These are phyloP conservation scores for Trifolium repens DNA, from an alignment of 306 rosid species.

Conservation along the genomic window DNA sequence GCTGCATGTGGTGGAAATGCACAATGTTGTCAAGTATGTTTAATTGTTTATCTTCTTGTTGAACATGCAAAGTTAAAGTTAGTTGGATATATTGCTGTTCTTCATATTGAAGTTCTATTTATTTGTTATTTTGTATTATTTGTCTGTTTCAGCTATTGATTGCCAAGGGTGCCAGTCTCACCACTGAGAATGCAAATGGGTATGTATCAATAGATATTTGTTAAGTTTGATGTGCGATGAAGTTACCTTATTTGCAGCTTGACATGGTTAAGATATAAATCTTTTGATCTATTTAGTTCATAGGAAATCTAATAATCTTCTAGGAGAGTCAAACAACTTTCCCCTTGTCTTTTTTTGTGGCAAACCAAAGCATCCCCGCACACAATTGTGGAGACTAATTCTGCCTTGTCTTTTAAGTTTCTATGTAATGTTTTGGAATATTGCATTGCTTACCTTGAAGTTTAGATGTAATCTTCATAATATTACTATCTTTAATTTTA, in stretches of 20 bases:
- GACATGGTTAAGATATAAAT: conserved; percentile 12
- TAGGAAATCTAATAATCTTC: conserved; percentile 20
- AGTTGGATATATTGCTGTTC: conserved; percentile 8
- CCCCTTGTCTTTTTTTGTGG: not conserved
- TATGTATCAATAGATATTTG: conserved; percentile 45
- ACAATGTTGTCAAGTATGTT: conserved; percentile 89
- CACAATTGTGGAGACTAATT: too few species aligned
- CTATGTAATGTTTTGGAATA: not conserved
- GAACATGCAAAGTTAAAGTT: not conserved
- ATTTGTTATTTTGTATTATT: conserved; percentile 34
- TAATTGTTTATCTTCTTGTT: conserved; percentile 7
- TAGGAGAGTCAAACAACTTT: conserved; percentile 17
- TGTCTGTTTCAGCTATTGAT: conserved; percentile 75
- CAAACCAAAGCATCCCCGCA: too few species aligned
- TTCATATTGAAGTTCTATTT: conserved; percentile 40
- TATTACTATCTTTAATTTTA: not conserved
- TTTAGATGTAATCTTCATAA: conserved; percentile 10
- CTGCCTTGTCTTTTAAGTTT: not conserved
- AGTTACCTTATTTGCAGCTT: conserved; percentile 18
- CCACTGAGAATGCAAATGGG: conserved; percentile 86
- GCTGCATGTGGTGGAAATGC: conserved; percentile 99
- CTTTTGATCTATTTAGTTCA: conserved; percentile 23
- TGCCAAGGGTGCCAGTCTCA: conserved; percentile 78
- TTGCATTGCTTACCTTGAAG: conserved; percentile 5
- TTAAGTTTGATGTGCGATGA: conserved; percentile 32